Conservation (phyloP, 345 rosid genomes). For the Jatropha curcas region DNA sequence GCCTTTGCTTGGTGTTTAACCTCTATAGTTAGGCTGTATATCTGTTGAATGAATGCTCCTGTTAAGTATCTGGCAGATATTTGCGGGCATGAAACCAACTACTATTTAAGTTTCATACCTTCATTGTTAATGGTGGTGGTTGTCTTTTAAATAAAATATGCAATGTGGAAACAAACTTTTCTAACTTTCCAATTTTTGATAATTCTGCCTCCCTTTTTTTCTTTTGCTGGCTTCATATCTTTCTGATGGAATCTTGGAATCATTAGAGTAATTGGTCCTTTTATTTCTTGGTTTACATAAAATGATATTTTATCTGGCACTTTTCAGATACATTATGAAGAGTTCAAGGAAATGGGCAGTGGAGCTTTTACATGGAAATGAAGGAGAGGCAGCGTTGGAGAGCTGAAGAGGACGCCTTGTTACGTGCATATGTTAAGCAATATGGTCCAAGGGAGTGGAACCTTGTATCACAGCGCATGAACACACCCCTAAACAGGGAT, state of each 20-base stretch:
- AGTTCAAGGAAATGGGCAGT: slow-evolving; percentile 57
- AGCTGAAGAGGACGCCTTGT: slow-evolving; percentile 90
- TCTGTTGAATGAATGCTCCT: not conserved
- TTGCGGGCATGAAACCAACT: not conserved
- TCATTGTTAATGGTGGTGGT: not conserved
- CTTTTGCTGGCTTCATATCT: not conserved
- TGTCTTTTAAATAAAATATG: not conserved
- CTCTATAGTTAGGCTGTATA: not conserved
- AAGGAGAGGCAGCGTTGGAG: slow-evolving; percentile 99
- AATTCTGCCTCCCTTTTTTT: not conserved
- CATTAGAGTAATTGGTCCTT: not conserved
- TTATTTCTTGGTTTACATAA: not conserved
- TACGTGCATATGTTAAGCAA: slow-evolving; percentile 86
- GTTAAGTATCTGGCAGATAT: not conserved
- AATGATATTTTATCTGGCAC: not conserved
- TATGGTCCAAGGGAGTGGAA: slow-evolving; percentile 97
- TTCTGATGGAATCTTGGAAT: not conserved
- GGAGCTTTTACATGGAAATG: slow-evolving; percentile 72
- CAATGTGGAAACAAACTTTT: not conserved
- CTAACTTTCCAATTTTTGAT: not conserved
- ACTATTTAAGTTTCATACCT: not conserved
- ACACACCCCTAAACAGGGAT: slow-evolving; percentile 74
- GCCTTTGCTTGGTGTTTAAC: not conserved
- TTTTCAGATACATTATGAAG: slow-evolving; percentile 55
- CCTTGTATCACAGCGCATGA: slow-evolving; percentile 92